Evolutionary conservation across 257 asterid species (phyloP).

Genomic region (Marsdenia floribunda): DNA sequence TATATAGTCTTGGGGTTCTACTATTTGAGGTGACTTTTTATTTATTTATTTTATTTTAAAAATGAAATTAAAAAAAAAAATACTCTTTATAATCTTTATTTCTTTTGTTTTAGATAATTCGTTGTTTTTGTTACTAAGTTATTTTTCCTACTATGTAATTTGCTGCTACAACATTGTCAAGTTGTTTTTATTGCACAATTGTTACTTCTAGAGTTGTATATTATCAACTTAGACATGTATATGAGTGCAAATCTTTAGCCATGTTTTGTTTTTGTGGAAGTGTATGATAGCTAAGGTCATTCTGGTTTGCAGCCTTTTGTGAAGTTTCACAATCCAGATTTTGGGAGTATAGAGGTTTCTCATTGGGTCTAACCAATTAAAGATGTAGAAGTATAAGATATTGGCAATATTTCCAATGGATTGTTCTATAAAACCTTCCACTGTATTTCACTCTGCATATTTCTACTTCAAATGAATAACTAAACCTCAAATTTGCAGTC

Average conservation of each 20-base stretch:
- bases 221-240: background rate
- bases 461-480: background rate
- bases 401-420: background rate
- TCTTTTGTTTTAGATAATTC: background rate
- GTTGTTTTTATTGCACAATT: background rate
- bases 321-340: background rate
- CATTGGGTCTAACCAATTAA: background rate
- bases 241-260: background rate
- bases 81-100: background rate
- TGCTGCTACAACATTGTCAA: background rate
- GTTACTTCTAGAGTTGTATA: background rate
- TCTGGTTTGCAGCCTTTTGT: background rate
- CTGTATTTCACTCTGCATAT: background rate
- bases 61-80: no score
- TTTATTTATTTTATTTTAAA: background rate
- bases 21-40: conserved; percentile 72
- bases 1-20: conserved; percentile 76
- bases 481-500: background rate
- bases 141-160: background rate
- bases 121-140: background rate
- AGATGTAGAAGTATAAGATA: no score
- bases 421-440: background rate
- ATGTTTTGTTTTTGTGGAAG: background rate
- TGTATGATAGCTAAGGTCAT: background rate
- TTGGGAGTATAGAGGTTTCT: background rate